Evolutionary conservation across 345 rosid species (phyloP).

Genomic region (Eucalyptus urophylla): DNA sequence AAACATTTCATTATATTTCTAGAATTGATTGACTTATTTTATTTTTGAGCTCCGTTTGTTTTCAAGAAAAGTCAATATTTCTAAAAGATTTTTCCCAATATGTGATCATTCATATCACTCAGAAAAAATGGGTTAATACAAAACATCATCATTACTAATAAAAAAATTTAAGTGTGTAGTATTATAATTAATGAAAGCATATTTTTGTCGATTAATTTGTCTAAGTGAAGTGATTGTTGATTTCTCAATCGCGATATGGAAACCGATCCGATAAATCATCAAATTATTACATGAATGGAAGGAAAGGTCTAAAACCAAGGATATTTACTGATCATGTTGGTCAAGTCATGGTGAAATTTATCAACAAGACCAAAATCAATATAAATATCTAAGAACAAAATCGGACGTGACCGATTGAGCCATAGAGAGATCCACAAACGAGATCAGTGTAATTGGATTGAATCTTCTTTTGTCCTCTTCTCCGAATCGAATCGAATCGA

Average conservation of each 20-base stretch:
- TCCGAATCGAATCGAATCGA: neutral
- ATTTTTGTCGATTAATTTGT: neutral
- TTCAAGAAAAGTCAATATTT: neutral
- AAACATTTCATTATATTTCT: neutral
- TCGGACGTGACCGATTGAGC: neutral
- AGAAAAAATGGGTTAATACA: neutral
- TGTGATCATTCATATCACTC: neutral
- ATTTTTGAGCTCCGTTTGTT: neutral
- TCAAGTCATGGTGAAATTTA: neutral
- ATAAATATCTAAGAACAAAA: neutral
- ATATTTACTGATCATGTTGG: neutral
- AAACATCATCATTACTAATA: neutral
- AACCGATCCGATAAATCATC: neutral
- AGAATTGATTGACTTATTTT: neutral
- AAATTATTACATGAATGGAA: neutral
- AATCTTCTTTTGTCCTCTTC: neutral
- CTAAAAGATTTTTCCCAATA: neutral
- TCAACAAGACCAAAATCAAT: neutral
- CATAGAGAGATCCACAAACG: neutral
- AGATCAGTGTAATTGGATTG: neutral
- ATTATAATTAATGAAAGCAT: neutral
- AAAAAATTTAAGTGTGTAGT: neutral
- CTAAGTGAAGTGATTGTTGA: neutral
- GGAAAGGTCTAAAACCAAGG: neutral
- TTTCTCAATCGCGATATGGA: neutral